A percentile compares a stretch with the other conserved stretches of the same genome.
Conservation (phyloP, 768 basidiomycete species). For the Trametes gibbosa region DNA sequence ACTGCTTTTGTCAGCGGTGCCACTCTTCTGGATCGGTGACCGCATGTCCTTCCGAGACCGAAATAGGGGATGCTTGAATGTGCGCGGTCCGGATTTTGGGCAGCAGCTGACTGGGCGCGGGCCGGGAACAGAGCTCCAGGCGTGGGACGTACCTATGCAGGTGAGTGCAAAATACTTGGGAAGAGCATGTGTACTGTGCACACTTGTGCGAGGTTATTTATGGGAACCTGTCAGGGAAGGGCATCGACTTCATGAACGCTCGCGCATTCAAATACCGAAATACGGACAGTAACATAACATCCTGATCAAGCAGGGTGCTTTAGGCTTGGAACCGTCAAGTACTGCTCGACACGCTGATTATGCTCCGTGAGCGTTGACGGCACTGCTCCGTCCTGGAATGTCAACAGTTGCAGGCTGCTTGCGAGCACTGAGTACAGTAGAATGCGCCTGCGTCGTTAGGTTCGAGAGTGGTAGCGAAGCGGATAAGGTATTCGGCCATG, state of each 20-base stretch:
- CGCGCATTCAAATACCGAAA: not conserved
- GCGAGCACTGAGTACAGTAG: constrained; percentile 26
- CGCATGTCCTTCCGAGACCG: not conserved
- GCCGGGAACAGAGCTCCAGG: not conserved
- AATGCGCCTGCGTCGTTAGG: constrained; percentile 21
- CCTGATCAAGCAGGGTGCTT: not conserved
- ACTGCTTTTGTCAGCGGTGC: not conserved
- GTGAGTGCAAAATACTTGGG: no score
- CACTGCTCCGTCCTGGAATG: constrained; percentile 22
- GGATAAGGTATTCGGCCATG: constrained; percentile 26
- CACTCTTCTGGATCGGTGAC: not conserved
- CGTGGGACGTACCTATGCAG: no score
- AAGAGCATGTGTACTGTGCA: no score
- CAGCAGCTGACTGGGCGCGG: not conserved
- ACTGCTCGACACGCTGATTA: constrained; percentile 22
- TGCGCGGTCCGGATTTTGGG: not conserved
- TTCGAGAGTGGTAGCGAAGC: constrained; percentile 26
- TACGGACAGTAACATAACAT: no score
- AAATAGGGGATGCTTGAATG: not conserved
- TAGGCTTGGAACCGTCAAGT: constrained; percentile 5
- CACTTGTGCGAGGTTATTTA: no score
- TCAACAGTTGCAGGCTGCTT: constrained; percentile 19
- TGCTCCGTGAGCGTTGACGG: constrained; percentile 21
- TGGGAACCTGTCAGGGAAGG: no score
- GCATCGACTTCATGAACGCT: no score